phyloP scores from a whole-genome alignment of 169 alveolate genomes.

The Miamiensis avidus region DNA sequence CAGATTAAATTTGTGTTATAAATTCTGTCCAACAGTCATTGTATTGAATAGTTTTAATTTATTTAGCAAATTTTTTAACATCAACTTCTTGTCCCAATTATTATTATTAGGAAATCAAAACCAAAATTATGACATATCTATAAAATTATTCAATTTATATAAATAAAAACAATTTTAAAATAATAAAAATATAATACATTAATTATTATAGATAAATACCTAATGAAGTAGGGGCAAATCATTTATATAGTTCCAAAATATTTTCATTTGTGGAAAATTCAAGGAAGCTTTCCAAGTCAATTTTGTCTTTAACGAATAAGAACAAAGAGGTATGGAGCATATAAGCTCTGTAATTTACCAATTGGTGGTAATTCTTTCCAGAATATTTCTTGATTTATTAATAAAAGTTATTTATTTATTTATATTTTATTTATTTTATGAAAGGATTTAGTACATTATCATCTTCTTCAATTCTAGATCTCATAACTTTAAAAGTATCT shows the following conservation, averaged over 20 bases:
- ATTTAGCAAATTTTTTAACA: background rate
- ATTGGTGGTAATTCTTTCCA: background rate
- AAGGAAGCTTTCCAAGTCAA: background rate
- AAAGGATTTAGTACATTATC: background rate
- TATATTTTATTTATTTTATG: background rate
- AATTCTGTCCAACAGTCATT: background rate
- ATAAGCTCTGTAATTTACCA: background rate
- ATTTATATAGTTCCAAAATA: background rate
- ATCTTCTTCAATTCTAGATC: background rate
- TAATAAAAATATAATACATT: no score
- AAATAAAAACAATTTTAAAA: no score
- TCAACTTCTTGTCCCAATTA: background rate
- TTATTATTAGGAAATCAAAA: background rate
- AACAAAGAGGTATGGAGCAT: background rate
- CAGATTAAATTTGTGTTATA: background rate
- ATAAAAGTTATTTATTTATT: no score
- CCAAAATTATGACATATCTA: background rate
- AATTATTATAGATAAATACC: background rate
- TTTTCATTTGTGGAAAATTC: background rate
- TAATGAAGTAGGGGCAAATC: background rate
- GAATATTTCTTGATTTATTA: no score
- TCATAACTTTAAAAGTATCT: background rate
- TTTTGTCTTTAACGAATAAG: background rate
- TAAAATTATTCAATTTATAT: background rate
- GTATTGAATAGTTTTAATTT: background rate